These are phyloP conservation scores for Apiospora arundinis DNA, from an alignment of 2,329 filamentous ascomycete genomes.

Conservation along the genomic window DNA sequence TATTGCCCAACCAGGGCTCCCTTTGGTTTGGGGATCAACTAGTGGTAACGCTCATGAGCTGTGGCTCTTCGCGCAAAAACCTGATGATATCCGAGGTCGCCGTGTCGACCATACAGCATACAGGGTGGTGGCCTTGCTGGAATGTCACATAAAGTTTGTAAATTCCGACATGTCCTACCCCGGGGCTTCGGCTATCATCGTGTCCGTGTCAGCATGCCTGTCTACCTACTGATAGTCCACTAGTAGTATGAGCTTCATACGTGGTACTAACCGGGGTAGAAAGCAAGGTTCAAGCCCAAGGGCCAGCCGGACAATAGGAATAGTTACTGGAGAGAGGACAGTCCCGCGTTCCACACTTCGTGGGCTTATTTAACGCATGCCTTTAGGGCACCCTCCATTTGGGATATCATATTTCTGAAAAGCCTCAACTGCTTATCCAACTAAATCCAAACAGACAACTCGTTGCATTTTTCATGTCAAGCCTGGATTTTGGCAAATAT, in stretches of 20 bases:
- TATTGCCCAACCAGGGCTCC: background rate
- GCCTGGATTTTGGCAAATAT: slow-evolving; percentile 11
- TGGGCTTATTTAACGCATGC: too few relatives aligned
- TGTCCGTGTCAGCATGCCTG: background rate
- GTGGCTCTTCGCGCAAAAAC: background rate
- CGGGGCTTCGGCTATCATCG: background rate
- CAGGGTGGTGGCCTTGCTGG: background rate
- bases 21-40: background rate
- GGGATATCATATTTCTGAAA: too few relatives aligned
- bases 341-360: too few relatives aligned
- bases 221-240: background rate
- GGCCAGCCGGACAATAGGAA: too few relatives aligned
- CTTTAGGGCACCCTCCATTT: too few relatives aligned
- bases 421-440: too few relatives aligned
- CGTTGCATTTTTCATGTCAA: background rate
- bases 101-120: background rate
- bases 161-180: background rate
- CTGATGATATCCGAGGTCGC: background rate
- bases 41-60: background rate
- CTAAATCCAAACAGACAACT: too few relatives aligned
- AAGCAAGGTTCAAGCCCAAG: background rate
- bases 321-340: too few relatives aligned
- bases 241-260: background rate
- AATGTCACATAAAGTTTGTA: background rate
- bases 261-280: background rate